phyloP scores from a whole-genome alignment of 768 basidiomycete species.

The Tulasnella sp. region DNA sequence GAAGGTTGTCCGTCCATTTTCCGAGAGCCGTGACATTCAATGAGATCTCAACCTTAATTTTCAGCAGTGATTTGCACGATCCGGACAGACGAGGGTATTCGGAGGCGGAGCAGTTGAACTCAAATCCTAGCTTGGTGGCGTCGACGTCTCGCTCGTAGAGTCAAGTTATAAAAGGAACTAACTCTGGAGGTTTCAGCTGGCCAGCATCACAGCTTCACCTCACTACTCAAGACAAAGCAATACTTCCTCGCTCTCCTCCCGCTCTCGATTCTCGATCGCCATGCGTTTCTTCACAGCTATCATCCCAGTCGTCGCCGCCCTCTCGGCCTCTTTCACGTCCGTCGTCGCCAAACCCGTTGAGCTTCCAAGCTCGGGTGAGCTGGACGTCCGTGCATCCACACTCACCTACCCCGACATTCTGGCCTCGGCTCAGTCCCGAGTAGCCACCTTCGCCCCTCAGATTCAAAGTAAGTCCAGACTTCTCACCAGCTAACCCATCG shows the following conservation, averaged over 20 bases:
- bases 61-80: background rate
- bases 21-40: background rate
- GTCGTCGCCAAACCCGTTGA: background rate
- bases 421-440: background rate
- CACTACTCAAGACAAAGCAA: background rate
- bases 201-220: background rate
- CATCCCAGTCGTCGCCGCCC: background rate
- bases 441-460: background rate
- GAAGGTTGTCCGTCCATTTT: background rate
- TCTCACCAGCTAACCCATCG: no score
- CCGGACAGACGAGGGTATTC: background rate
- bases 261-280: background rate
- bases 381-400: background rate
- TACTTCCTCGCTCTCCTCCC: background rate
- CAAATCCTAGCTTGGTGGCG: background rate
- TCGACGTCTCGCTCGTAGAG: background rate
- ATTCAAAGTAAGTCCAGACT: background rate
- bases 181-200: background rate
- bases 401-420: background rate
- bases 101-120: background rate
- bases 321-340: background rate
- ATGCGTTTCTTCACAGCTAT: constrained; percentile 1
- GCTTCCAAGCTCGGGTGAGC: background rate
- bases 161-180: background rate
- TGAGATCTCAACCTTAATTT: background rate